phyloP scores from a whole-genome alignment of 2,329 filamentous ascomycete species.

The Bipolaris sorokiniana region DNA sequence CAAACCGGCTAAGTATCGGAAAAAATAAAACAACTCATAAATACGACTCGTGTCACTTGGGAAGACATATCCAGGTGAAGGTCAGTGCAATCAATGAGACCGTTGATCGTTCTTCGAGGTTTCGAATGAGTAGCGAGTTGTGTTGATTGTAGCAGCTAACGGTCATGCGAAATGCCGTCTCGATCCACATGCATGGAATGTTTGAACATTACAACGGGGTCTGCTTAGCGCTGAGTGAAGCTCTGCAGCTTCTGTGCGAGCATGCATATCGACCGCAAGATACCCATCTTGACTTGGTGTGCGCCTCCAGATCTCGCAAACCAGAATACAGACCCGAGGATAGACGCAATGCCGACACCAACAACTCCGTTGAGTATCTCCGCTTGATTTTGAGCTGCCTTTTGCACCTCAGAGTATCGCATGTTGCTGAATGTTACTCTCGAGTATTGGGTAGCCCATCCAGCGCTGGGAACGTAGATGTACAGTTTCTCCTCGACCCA shows the following conservation, averaged over 20 bases:
- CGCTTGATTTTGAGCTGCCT: slow-evolving; percentile 61
- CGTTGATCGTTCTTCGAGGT: not conserved
- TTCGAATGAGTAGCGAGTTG: not conserved
- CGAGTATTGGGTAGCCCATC: slow-evolving; percentile 92
- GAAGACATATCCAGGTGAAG: not conserved
- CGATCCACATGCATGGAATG: no score
- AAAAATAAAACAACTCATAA: no score
- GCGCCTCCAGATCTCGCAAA: slow-evolving; percentile 32
- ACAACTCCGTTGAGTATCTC: slow-evolving; percentile 41
- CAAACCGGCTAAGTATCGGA: not conserved
- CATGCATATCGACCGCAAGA: slow-evolving; percentile 37
- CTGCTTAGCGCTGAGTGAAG: slow-evolving; percentile 12
- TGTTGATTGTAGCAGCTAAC: not conserved
- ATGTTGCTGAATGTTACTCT: slow-evolving; percentile 94
- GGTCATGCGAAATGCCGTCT: not conserved
- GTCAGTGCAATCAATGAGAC: not conserved
- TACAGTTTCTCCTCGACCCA: slow-evolving; percentile 83
- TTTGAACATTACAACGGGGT: not conserved
- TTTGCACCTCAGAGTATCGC: slow-evolving; percentile 82
- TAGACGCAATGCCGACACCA: slow-evolving; percentile 26
- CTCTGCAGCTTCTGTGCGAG: slow-evolving; percentile 31
- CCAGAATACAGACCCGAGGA: slow-evolving; percentile 27
- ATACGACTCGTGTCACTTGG: no score
- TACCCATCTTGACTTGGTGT: slow-evolving; percentile 33
- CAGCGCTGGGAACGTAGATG: slow-evolving; percentile 74